A percentile compares a stretch with the other conserved stretches of the same genome.
Evolutionary conservation across 805 yeast genomes (phyloP).

Genomic region (Kregervanrija delftensis): DNA sequence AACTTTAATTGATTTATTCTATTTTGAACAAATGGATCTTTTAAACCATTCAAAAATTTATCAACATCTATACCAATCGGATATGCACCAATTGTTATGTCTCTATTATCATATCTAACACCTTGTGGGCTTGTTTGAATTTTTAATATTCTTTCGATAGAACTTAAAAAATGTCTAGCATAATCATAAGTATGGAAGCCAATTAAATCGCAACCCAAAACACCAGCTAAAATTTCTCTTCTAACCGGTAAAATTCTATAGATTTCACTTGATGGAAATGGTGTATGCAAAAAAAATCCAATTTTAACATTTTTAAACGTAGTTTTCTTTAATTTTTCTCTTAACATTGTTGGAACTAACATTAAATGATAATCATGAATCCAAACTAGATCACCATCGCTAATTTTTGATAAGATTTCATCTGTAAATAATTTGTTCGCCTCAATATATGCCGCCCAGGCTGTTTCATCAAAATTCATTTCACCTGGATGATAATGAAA

Average conservation of each 20-base stretch:
- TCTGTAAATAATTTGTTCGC: conserved; percentile 82
- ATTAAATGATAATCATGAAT: conserved; percentile 96
- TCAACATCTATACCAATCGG: conserved; percentile 99
- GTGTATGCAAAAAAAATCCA: conserved; percentile 95
- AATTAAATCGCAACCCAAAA: conserved; percentile 85
- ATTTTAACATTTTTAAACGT: conserved; percentile 53
- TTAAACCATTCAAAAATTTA: conserved; percentile 75
- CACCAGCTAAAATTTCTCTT: conserved; percentile 85
- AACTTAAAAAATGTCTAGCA: conserved; percentile 89
- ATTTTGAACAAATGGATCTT: conserved; percentile 51
- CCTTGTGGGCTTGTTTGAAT: conserved; percentile 88
- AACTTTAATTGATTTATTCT: conserved; percentile 57
- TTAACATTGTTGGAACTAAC: conserved; percentile 85
- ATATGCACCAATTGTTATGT: conserved; percentile 88
- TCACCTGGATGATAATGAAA: conserved; percentile 99
- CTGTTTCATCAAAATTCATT: conserved; percentile 93
- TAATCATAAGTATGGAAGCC: conserved; percentile 99
- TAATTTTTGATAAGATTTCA: conserved; percentile 58
- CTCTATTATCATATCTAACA: conserved; percentile 66
- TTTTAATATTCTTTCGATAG: conserved; percentile 78
- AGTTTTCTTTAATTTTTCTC: conserved; percentile 48
- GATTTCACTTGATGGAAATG: conserved; percentile 95
- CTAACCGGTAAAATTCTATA: conserved; percentile 94
- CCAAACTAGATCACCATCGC: conserved; percentile 90
- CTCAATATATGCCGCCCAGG: conserved; percentile 96